These are phyloP conservation scores for Neonectria punicea DNA, from an alignment of 2,329 filamentous ascomycete genomes.

Conservation along the genomic window DNA sequence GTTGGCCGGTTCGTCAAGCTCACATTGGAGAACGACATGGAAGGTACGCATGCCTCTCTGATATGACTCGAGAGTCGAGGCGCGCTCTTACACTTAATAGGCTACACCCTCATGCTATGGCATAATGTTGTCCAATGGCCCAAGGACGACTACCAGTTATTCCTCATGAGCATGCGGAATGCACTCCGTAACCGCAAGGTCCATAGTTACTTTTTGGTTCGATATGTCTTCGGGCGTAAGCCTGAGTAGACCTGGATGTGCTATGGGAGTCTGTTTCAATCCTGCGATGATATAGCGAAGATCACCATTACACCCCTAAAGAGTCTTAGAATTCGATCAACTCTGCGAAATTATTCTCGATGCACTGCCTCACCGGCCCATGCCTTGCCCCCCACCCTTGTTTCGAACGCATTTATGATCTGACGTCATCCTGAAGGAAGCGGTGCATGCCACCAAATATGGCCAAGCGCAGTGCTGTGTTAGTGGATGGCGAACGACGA, in stretches of 20 bases:
- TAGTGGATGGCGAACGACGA: neutral
- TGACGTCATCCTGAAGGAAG: neutral
- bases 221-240: constrained; percentile 35
- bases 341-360: neutral
- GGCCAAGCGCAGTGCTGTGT: neutral
- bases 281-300: too few relatives aligned
- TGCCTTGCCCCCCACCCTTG: too few relatives aligned
- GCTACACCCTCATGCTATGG: constrained; percentile 27
- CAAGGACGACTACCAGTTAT: constrained; percentile 32
- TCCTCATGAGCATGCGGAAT: constrained; percentile 31
- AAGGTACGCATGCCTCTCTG: constrained; percentile 13
- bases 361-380: neutral
- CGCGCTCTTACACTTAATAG: neutral
- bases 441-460: neutral
- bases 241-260: neutral
- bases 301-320: too few relatives aligned
- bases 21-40: constrained; percentile 34
- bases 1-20: constrained; percentile 28
- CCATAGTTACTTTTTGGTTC: constrained; percentile 31
- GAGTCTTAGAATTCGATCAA: too few relatives aligned
- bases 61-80: neutral
- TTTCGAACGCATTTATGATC: neutral
- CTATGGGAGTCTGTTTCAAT: too few relatives aligned
- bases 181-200: constrained; percentile 28
- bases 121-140: constrained; percentile 33